Base-by-base conservation (phyloP, 345 rosid species). In the Arabidopsis arenosa region DNA sequence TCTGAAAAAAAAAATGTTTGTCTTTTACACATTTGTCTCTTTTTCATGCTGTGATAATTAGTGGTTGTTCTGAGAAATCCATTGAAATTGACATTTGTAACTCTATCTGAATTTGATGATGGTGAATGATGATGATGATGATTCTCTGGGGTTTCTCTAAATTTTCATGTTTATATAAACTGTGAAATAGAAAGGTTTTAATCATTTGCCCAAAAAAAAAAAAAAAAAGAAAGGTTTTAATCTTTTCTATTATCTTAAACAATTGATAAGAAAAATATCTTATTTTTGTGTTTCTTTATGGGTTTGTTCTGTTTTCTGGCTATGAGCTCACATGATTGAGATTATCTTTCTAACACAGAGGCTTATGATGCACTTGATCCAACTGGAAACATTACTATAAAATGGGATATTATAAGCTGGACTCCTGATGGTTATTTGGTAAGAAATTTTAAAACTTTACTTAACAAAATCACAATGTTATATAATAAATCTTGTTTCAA, bases 331-430 rank as follows among this genome's bases (percentile, higher is more conserved):
- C 26, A 32, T 62, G 70, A n/a, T 66, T 75, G 21, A 35, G 72
- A 3, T 17, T 35, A 23, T 69, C 15, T 69, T 69, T 14, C 1
- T 33, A 51, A 58, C 63, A 49, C 85, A 87, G 96, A 86, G 79
- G 93, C 97, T 37, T 94, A 90, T 69, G 98, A 92, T 86, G 81
- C 95, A 36, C 90, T 94, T 75, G 97, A 92, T 76, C 98, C 97
- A 56, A 83, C 35, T 71, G 97, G 95, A 49, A 93, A 94, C 75
- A 89, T 94, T 85, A 94, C 98, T 37, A 85, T 92, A 76, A 93
- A 84, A 84, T 94, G 97, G 98, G 98, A 94, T 78, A 63, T 94
- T 63, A 84, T 80, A 60, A 85, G 70, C 81, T 94, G 97, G 98
- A 83, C 86, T 70, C 39, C 92, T 67, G 97, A 92, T 85, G 98